phyloP scores from a whole-genome alignment of 176 grass and related monocot species.

The Triticum timopheevii region DNA sequence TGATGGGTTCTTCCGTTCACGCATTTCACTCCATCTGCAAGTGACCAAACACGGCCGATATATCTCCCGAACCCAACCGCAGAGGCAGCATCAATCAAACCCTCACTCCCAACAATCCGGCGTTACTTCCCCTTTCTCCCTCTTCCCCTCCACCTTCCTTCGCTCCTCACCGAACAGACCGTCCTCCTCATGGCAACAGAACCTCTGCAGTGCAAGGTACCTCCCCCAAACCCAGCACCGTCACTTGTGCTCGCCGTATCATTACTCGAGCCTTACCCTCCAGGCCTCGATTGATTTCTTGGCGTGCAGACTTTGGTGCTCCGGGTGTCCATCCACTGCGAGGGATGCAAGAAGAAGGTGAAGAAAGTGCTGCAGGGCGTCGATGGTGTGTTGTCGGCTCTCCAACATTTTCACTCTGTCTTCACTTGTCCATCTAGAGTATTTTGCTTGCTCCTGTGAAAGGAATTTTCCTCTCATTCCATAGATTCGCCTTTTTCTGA shows the following conservation, averaged over 20 bases:
- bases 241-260: neutral
- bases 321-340: slow-evolving; percentile 47
- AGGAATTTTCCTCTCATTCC: neutral
- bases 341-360: slow-evolving; percentile 66
- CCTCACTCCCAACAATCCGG: neutral
- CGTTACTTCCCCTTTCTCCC: slow-evolving; percentile 7
- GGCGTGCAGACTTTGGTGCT: slow-evolving; percentile 35
- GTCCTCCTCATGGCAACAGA: slow-evolving; percentile 20
- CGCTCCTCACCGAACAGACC: neutral
- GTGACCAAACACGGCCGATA: neutral
- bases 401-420: neutral
- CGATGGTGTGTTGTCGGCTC: slow-evolving; percentile 36
- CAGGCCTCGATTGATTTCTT: neutral
- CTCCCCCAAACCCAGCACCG: neutral
- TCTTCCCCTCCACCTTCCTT: neutral
- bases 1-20: no score
- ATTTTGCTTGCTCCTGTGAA: neutral
- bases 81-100: neutral
- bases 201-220: slow-evolving; percentile 37
- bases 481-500: neutral
- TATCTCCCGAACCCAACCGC: neutral
- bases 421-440: neutral
- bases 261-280: neutral
- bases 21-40: no score
- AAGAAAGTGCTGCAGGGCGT: slow-evolving; percentile 41